Conservation (phyloP, 306 rosid species). For the Ammopiptanthus mongolicus region DNA sequence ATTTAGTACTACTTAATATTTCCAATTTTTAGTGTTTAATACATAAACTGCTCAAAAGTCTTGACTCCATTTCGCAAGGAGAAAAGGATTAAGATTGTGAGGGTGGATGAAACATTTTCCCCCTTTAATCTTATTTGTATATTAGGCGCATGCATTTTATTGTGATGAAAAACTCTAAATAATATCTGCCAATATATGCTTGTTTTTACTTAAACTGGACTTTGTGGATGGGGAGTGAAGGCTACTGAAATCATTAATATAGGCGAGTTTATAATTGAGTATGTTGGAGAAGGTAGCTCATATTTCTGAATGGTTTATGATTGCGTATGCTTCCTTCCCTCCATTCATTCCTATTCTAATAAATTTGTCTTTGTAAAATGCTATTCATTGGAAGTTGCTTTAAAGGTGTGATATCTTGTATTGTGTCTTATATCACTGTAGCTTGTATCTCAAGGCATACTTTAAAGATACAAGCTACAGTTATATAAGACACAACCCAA, state of each 20-base stretch:
- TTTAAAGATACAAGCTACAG: background rate
- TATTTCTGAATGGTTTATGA: background rate
- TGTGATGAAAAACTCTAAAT: too few relatives aligned
- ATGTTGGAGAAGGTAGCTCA: constrained; percentile 82
- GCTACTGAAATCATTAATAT: constrained; percentile 61
- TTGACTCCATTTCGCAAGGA: too few relatives aligned
- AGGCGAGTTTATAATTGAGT: constrained; percentile 75
- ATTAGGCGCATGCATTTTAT: too few relatives aligned
- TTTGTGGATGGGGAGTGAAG: constrained; percentile 97
- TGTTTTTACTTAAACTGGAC: too few relatives aligned
- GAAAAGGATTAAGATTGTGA: too few relatives aligned
- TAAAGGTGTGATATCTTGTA: background rate
- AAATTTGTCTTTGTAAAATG: background rate
- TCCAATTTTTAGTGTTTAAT: too few relatives aligned
- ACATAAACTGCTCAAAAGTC: too few relatives aligned
- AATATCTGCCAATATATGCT: too few relatives aligned
- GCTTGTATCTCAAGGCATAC: background rate
- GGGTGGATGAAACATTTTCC: too few relatives aligned
- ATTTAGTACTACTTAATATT: too few relatives aligned
- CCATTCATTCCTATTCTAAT: background rate
- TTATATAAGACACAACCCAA: background rate
- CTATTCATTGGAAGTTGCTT: background rate
- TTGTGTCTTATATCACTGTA: background rate
- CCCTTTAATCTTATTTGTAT: too few relatives aligned
- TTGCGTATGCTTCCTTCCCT: background rate